Percentiles rank a stretch among this genome's conserved stretches.
phyloP scores from a whole-genome alignment of 805 yeast genomes.

The Diddensiella caesifluorescens region DNA sequence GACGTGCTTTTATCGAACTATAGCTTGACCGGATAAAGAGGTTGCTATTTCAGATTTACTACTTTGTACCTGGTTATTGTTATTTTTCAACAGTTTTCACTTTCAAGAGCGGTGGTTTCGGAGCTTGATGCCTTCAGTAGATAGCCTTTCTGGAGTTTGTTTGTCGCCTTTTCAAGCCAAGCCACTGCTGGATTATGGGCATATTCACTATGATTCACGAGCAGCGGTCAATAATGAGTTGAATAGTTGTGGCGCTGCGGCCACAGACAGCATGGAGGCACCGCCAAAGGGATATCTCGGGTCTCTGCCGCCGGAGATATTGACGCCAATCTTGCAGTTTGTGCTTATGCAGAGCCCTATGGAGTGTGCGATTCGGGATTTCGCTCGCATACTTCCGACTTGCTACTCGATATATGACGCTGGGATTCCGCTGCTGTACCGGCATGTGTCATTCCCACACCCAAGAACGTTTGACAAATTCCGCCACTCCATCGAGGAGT shows the following conservation, averaged over 20 bases:
- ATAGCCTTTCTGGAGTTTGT: conserved; percentile 11
- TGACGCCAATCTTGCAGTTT: conserved; percentile 24
- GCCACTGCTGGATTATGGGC: no score
- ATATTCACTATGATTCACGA: no score
- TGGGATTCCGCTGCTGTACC: conserved; percentile 34
- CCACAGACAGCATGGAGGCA: no score
- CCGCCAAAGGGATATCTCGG: conserved; percentile 8
- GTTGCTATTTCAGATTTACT: no score
- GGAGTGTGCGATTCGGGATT: conserved; percentile 16
- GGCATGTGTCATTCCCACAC: conserved; percentile 53
- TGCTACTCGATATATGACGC: conserved; percentile 31
- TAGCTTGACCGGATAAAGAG: no score
- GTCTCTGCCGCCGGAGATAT: conserved; percentile 26
- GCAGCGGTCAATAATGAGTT: no score
- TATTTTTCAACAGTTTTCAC: no score
- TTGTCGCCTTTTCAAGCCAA: no score
- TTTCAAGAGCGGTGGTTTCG: no score
- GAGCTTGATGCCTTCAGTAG: conserved; percentile 16
- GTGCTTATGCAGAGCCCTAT: conserved; percentile 18
- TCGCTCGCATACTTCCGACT: conserved; percentile 24
- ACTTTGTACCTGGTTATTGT: no score
- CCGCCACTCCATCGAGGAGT: conserved; percentile 50
- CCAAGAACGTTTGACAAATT: conserved; percentile 76
- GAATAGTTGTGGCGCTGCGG: no score
- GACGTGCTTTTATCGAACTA: no score